Conservation (phyloP, 78 protist species). For the Polysphondylium violaceum region DNA sequence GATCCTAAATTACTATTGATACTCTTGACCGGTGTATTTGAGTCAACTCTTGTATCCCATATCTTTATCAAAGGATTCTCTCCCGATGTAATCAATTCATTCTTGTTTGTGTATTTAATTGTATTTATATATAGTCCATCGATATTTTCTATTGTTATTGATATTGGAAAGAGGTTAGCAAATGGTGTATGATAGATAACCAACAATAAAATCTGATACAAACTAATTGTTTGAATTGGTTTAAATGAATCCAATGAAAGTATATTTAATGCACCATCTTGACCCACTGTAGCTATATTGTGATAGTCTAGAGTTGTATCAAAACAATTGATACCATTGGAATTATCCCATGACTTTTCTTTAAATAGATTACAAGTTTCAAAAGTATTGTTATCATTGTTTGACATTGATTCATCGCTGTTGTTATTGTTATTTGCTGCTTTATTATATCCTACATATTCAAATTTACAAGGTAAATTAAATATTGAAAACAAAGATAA, state of each 20-base stretch:
- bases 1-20: constrained; percentile 17
- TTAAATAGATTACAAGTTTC: constrained; percentile 11
- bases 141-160: constrained; percentile 18
- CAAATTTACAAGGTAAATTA: constrained; percentile 30
- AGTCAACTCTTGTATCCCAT: constrained; percentile 43
- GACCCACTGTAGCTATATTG: constrained; percentile 41
- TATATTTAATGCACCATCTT: constrained; percentile 40
- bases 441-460: neutral
- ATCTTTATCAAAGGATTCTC: constrained; percentile 25
- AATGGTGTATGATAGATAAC: no score
- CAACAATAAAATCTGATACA: neutral
- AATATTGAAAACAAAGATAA: neutral
- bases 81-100: constrained; percentile 54
- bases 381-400: neutral
- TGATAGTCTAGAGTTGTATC: constrained; percentile 32
- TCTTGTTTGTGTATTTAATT: constrained; percentile 23
- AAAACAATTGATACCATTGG: constrained; percentile 4
- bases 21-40: constrained; percentile 12
- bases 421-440: neutral
- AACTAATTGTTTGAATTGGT: constrained; percentile 58
- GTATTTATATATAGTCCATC: constrained; percentile 51
- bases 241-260: constrained; percentile 1
- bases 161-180: neutral
- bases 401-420: neutral
- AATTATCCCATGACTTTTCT: neutral